Conservation (phyloP, 2,329 filamentous ascomycete species). For the Ophiostoma montium region DNA sequence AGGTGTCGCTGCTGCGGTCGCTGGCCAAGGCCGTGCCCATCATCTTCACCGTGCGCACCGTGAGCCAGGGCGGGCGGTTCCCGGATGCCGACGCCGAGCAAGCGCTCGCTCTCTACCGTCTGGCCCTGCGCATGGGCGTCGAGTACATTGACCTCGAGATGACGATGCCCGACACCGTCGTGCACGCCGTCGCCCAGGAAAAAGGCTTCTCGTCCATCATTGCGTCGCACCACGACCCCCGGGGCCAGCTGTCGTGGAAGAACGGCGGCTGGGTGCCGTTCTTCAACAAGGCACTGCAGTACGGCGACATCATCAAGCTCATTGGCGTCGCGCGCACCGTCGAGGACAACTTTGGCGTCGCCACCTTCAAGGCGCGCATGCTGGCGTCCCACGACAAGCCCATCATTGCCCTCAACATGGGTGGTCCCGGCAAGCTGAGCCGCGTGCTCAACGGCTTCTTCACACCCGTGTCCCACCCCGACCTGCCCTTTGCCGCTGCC, state of each 20-base stretch:
- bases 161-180: slow-evolving; percentile 62
- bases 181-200: slow-evolving; percentile 50
- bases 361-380: slow-evolving; percentile 68
- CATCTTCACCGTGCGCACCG: slow-evolving; percentile 83
- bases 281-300: slow-evolving; percentile 82
- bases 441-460: slow-evolving; percentile 84
- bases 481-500: slow-evolving; percentile 81
- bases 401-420: slow-evolving; percentile 94
- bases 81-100: slow-evolving; percentile 61
- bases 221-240: slow-evolving; percentile 86
- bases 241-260: slow-evolving; percentile 66
- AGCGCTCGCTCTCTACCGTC: slow-evolving; percentile 59
- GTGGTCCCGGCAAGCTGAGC: slow-evolving; percentile 70
- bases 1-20: slow-evolving; percentile 66
- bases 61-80: slow-evolving; percentile 76
- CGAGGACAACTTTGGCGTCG: slow-evolving; percentile 77
- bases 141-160: slow-evolving; percentile 94
- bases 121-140: slow-evolving; percentile 68
- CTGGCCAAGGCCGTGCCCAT: slow-evolving; percentile 47
- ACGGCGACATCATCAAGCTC: slow-evolving; percentile 89
- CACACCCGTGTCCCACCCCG: slow-evolving; percentile 84
- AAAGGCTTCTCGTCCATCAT: slow-evolving; percentile 73
- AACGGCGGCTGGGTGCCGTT: slow-evolving; percentile 84
- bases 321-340: slow-evolving; percentile 64
- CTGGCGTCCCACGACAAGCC: slow-evolving; percentile 60